These are phyloP conservation scores for Chenopodium suecicum DNA, from an alignment of 148 eudicot genomes.

Conservation along the genomic window DNA sequence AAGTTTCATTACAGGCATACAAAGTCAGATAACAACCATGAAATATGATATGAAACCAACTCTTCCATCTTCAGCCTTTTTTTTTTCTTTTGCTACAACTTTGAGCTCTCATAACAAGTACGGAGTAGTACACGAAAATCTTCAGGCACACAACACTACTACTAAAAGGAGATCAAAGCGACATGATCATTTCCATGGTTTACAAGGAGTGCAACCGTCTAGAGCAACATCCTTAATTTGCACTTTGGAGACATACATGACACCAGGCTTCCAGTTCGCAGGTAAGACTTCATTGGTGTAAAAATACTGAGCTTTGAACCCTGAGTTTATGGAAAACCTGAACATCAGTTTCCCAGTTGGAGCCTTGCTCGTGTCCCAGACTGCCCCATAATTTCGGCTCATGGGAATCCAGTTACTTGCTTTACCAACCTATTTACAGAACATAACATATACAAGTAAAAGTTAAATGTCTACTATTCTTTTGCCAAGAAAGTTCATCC, in stretches of 20 bases:
- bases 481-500: neutral
- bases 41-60: neutral
- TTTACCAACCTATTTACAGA: constrained; percentile 1
- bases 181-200: constrained; percentile 3
- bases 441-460: neutral
- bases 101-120: neutral
- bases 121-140: neutral
- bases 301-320: constrained; percentile 24
- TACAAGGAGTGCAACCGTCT: constrained; percentile 24
- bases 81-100: neutral
- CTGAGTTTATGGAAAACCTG: constrained; percentile 26
- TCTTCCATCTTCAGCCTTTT: neutral
- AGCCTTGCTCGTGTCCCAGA: constrained; percentile 29
- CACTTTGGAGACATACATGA: constrained; percentile 17
- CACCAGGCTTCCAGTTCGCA: constrained; percentile 27
- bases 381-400: constrained; percentile 31
- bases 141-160: neutral
- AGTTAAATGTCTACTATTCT: neutral
- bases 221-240: constrained; percentile 22
- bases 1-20: neutral
- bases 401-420: constrained; percentile 24
- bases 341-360: constrained; percentile 26
- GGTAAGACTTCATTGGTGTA: constrained; percentile 21
- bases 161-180: constrained; percentile 8
- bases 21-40: constrained; percentile 6